Evolutionary conservation across 2,329 filamentous ascomycete genomes (phyloP).

Genomic region (Colletotrichum eleusines): DNA sequence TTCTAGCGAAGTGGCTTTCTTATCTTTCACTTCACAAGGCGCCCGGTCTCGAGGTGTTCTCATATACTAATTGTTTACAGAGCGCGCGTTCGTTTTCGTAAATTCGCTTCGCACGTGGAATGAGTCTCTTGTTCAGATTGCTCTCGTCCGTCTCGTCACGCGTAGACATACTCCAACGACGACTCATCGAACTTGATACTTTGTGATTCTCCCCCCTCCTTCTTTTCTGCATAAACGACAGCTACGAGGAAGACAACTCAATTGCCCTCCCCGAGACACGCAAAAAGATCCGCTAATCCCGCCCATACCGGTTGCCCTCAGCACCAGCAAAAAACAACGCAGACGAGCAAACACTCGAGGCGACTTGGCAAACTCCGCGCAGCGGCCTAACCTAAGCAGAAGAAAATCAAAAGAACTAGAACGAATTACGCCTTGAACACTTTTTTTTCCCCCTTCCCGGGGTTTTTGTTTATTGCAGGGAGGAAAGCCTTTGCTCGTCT

Average conservation of each 20-base stretch:
- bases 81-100: not conserved
- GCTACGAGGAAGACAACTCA: not conserved
- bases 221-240: not conserved
- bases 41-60: not conserved
- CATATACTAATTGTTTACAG: conserved; percentile 5
- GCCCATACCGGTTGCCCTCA: not conserved
- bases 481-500: not conserved
- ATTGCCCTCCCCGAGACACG: not conserved
- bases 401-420: not conserved
- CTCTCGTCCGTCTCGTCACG: not conserved
- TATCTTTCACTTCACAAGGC: not conserved
- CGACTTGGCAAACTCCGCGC: not conserved
- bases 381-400: not conserved
- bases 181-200: not conserved
- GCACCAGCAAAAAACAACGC: not conserved
- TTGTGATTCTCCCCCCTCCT: not conserved
- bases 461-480: not conserved
- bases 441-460: not conserved
- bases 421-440: not conserved
- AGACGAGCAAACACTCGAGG: not conserved
- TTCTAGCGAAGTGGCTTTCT: conserved; percentile 33
- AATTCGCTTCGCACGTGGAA: not conserved
- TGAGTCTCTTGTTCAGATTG: not conserved
- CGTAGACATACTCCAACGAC: not conserved
- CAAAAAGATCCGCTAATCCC: not conserved